Conservation (phyloP, 2,329 filamentous ascomycete genomes). For the Chrysoporthe deuterocubensis region DNA sequence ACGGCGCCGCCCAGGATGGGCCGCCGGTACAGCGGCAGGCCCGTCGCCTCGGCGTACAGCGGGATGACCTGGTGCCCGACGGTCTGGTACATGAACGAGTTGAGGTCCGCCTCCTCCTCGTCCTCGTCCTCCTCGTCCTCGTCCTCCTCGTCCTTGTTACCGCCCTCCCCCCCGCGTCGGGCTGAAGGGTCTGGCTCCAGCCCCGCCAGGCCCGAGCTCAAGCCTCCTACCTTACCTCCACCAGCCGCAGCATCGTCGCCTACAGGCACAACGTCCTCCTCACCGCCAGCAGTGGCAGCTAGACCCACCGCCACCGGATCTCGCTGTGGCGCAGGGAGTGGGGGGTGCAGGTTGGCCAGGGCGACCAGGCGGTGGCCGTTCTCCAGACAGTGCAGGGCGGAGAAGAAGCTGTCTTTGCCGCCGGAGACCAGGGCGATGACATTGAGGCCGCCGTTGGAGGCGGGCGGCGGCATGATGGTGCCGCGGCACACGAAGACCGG, state of each 20-base stretch:
- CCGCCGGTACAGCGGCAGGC: conserved; percentile 81
- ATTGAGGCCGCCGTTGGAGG: conserved; percentile 56
- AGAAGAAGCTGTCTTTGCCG: conserved; percentile 96
- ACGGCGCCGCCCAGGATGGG: conserved; percentile 74
- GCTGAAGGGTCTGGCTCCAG: conserved; percentile 1
- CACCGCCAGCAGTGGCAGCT: neutral
- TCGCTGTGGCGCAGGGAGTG: conserved; percentile 16
- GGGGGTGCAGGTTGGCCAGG: conserved; percentile 83
- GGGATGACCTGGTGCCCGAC: conserved; percentile 88
- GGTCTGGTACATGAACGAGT: conserved; percentile 99
- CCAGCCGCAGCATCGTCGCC: neutral
- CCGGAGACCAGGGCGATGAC: conserved; percentile 94
- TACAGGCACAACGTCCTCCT: neutral
- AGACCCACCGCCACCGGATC: neutral
- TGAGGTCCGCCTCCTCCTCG: conserved; percentile 69
- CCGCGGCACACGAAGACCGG: neutral
- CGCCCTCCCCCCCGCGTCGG: conserved; percentile 21
- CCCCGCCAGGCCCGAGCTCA: conserved; percentile 4
- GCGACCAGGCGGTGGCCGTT: conserved; percentile 87
- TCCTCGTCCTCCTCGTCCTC: conserved; percentile 39
- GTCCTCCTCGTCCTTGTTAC: conserved; percentile 39
- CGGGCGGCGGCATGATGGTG: conserved; percentile 39
- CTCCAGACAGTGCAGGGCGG: conserved; percentile 83
- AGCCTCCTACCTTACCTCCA: neutral
- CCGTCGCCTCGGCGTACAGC: conserved; percentile 78